Percentiles rank a stretch among this genome's conserved stretches.
Conservation (phyloP, 306 rosid species). For the Hippophae tibetana region DNA sequence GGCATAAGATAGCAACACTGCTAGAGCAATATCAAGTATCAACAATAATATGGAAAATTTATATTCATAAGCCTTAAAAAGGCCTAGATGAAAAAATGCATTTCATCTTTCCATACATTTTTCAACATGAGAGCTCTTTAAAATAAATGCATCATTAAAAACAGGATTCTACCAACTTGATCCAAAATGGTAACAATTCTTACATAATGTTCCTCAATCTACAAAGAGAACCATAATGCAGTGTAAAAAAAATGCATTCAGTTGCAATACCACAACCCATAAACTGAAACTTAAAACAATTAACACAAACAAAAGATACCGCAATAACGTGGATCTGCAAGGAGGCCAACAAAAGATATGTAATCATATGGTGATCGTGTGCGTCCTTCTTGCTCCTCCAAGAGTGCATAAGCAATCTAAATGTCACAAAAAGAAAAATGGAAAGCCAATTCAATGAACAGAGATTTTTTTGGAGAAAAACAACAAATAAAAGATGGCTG, state of each 20-base stretch:
- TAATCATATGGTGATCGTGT: slow-evolving; percentile 46
- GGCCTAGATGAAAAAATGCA: not conserved
- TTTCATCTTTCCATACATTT: no score
- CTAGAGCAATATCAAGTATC: no score
- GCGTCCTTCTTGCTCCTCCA: slow-evolving; percentile 95
- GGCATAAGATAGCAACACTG: not conserved
- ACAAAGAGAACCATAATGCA: slow-evolving; percentile 8
- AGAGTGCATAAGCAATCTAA: slow-evolving; percentile 82
- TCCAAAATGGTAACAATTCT: no score
- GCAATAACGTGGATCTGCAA: slow-evolving; percentile 93
- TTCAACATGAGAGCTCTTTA: no score
- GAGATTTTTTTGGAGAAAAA: not conserved
- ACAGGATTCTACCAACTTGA: not conserved
- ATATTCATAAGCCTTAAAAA: not conserved
- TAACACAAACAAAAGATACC: slow-evolving; percentile 59
- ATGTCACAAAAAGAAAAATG: slow-evolving; percentile 14
- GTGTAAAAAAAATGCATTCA: not conserved
- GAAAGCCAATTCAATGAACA: slow-evolving; percentile 6
- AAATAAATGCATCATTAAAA: no score
- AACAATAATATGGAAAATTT: not conserved
- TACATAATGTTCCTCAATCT: no score
- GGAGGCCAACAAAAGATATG: slow-evolving; percentile 90
- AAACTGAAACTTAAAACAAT: slow-evolving; percentile 27
- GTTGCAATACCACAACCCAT: not conserved
- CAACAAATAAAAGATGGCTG: no score